Conservation (phyloP, 805 yeast genomes). For the Candida pseudoglaebosa region DNA sequence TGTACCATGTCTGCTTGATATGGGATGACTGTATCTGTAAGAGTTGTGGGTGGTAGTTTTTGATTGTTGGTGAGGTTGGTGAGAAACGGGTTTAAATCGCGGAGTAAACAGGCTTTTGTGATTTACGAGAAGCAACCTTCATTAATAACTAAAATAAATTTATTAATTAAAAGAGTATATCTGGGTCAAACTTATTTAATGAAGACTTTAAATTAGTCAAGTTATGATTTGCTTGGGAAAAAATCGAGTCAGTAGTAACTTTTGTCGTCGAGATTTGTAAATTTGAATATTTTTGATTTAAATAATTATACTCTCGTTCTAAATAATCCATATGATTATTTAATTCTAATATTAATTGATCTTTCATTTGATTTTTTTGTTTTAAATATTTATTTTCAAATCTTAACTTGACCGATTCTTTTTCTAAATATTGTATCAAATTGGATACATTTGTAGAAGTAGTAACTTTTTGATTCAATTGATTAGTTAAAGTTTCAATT, state of each 20-base stretch:
- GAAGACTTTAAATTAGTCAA: conserved; percentile 10
- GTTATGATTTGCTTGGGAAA: conserved; percentile 7
- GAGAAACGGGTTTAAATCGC: too few species aligned
- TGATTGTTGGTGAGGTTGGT: background rate
- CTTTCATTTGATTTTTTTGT: conserved; percentile 15
- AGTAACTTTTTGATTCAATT: conserved; percentile 11
- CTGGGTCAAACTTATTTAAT: conserved; percentile 16
- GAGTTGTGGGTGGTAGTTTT: background rate
- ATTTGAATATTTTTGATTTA: conserved; percentile 7
- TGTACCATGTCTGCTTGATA: background rate
- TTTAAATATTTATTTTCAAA: conserved; percentile 35
- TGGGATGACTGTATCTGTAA: background rate
- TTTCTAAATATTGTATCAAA: conserved; percentile 28
- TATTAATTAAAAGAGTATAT: too few species aligned
- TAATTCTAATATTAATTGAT: conserved; percentile 20
- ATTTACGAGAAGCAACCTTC: too few species aligned
- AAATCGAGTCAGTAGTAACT: conserved; percentile 2
- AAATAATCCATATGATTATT: conserved; percentile 21
- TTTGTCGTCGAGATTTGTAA: conserved; percentile 5
- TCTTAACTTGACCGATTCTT: conserved; percentile 22
- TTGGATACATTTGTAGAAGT: conserved; percentile 17
- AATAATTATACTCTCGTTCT: conserved; percentile 15
- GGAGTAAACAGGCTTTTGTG: too few species aligned
- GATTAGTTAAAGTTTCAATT: conserved; percentile 25
- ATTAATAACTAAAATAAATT: too few species aligned